phyloP scores from a whole-genome alignment of 495 filamentous ascomycete species.

The Tricharina praecox region DNA sequence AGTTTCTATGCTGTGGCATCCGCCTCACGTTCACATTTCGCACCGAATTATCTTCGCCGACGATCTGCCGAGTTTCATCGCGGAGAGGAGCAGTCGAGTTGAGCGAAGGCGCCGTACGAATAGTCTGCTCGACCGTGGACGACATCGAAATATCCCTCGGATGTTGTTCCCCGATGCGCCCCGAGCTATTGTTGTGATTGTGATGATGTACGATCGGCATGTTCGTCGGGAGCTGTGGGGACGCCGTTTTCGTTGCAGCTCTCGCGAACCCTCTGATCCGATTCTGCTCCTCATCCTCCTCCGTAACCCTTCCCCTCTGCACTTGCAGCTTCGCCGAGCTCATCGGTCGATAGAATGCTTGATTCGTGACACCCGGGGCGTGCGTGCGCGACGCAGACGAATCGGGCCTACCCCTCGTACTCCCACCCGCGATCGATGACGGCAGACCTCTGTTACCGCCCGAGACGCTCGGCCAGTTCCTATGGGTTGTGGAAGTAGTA shows the following conservation, averaged over 20 bases:
- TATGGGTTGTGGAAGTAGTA: constrained; percentile 29
- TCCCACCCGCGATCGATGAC: constrained; percentile 23
- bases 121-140: constrained; percentile 43
- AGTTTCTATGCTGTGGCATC: constrained; percentile 18
- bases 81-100: constrained; percentile 27
- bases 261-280: constrained; percentile 25
- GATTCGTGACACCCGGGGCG: constrained; percentile 72
- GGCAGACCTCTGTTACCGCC: constrained; percentile 32
- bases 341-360: constrained; percentile 92
- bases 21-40: constrained; percentile 7
- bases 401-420: constrained; percentile 35
- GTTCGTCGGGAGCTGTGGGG: constrained; percentile 13
- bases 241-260: constrained; percentile 9
- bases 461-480: constrained; percentile 26
- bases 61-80: neutral
- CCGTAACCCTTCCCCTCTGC: constrained; percentile 45
- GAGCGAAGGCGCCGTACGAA: constrained; percentile 16
- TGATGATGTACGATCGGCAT: constrained; percentile 21
- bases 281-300: constrained; percentile 28
- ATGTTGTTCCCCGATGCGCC: constrained; percentile 5
- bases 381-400: constrained; percentile 64
- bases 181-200: constrained; percentile 1
- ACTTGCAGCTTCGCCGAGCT: constrained; percentile 89
- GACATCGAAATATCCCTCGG: constrained; percentile 31
- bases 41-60: neutral